These are phyloP conservation scores for Fusarium globosum DNA, from an alignment of 2,329 filamentous ascomycete species.

Conservation along the genomic window DNA sequence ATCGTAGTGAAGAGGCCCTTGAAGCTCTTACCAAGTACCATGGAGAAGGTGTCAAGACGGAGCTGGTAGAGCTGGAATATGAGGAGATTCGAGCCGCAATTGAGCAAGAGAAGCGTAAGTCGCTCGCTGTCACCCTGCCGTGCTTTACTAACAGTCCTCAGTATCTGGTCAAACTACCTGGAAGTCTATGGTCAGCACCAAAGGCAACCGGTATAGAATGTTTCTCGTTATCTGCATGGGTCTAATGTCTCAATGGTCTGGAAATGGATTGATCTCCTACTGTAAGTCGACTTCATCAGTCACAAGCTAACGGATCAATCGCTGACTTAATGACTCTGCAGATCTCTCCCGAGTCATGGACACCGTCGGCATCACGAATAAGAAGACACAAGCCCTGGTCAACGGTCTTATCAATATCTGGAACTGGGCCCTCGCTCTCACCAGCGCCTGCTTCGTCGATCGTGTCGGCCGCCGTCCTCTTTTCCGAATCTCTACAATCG, in stretches of 20 bases:
- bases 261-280: constrained; percentile 49
- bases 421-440: constrained; percentile 44
- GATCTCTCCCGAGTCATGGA: constrained; percentile 35
- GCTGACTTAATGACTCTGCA: not conserved
- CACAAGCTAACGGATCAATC: accelerated
- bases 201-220: constrained; percentile 48
- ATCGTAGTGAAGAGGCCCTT: constrained; percentile 57
- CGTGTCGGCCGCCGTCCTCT: constrained; percentile 47
- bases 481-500: constrained; percentile 46
- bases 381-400: constrained; percentile 43
- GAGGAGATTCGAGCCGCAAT: constrained; percentile 55
- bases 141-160: not conserved
- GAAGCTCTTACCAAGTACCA: constrained; percentile 67
- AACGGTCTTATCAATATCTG: constrained; percentile 47
- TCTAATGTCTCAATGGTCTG: constrained; percentile 56
- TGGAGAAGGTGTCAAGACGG: constrained; percentile 64
- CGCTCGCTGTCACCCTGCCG: accelerated
- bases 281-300: constrained; percentile 29
- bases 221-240: constrained; percentile 57
- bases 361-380: constrained; percentile 35
- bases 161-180: constrained; percentile 42
- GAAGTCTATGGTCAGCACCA: constrained; percentile 47
- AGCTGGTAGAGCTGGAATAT: constrained; percentile 63
- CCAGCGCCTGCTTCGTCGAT: constrained; percentile 44
- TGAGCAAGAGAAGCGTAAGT: constrained; percentile 54